Evolutionary conservation across 768 basidiomycete species (phyloP).

Genomic region (Suillus placidus): DNA sequence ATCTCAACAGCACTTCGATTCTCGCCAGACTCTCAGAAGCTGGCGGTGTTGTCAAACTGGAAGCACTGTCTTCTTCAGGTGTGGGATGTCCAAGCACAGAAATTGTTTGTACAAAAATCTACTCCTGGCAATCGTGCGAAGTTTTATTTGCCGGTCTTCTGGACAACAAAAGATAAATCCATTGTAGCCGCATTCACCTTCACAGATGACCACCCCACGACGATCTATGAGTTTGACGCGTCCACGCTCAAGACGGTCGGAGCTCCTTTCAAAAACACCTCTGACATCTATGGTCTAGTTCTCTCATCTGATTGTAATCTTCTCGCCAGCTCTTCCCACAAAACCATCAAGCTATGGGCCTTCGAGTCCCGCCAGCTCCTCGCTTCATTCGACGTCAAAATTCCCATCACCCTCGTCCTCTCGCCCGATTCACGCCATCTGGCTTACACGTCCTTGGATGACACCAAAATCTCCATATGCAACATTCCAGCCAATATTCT

Average conservation of each 20-base stretch:
- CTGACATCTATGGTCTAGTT: fast-evolving
- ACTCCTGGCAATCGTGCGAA: too few relatives aligned
- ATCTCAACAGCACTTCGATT: neutral
- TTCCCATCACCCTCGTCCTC: fast-evolving
- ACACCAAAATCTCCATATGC: neutral
- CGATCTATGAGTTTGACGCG: neutral
- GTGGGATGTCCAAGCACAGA: neutral
- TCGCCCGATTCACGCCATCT: neutral
- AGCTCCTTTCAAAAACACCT: neutral
- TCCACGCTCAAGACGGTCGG: neutral
- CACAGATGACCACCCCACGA: neutral
- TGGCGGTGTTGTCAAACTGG: neutral
- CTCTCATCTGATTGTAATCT: neutral
- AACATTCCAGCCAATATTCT: neutral
- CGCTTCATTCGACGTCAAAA: neutral
- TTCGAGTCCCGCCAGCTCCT: neutral
- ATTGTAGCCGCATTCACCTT: neutral
- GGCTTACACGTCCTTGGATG: neutral
- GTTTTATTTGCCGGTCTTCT: neutral
- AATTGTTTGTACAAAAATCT: neutral
- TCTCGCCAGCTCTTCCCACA: neutral
- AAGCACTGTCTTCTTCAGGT: neutral
- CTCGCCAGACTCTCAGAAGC: neutral
- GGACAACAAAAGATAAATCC: neutral
- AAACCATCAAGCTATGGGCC: neutral